A percentile compares a stretch with the other conserved stretches of the same genome.
phyloP scores from a whole-genome alignment of 768 basidiomycete species.

The Auriscalpium vulgare region DNA sequence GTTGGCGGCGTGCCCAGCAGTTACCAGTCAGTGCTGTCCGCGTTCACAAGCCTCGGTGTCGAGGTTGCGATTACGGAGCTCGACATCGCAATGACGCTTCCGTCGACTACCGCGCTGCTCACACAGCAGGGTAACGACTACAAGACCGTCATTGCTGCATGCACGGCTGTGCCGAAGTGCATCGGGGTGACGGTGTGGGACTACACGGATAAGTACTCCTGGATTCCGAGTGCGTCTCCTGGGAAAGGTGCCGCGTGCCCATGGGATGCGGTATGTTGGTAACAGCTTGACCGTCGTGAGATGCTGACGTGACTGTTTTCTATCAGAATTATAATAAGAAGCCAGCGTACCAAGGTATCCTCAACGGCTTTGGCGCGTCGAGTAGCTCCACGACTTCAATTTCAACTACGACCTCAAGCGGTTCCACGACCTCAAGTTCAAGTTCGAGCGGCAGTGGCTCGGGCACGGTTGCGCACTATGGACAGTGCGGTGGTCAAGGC shows the following conservation, averaged over 20 bases:
- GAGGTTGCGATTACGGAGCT: conserved; percentile 66
- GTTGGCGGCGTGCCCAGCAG: conserved; percentile 39
- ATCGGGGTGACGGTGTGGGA: conserved; percentile 35
- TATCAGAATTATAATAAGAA: too few relatives aligned
- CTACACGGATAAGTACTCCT: conserved; percentile 34
- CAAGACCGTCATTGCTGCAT: conserved; percentile 45
- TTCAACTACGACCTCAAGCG: too few relatives aligned
- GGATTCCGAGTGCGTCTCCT: conserved; percentile 25
- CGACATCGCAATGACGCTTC: conserved; percentile 53
- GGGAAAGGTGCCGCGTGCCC: conserved; percentile 27
- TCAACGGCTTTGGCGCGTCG: too few relatives aligned
- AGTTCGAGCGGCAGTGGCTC: too few relatives aligned
- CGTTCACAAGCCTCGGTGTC: conserved; percentile 53
- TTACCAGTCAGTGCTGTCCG: conserved; percentile 39
- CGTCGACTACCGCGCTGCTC: conserved; percentile 38
- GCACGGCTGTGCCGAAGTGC: conserved; percentile 31
- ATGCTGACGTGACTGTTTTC: too few relatives aligned
- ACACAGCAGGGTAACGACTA: conserved; percentile 54
- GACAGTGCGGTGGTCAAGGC: too few relatives aligned
- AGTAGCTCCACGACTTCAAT: too few relatives aligned
- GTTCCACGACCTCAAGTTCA: too few relatives aligned
- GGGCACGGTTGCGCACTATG: too few relatives aligned
- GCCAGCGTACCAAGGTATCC: too few relatives aligned
- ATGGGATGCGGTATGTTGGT: conserved; percentile 21
- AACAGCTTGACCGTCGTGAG: too few relatives aligned